Percentiles rank a stretch among this genome's conserved stretches.
phyloP scores from a whole-genome alignment of 495 filamentous ascomycete genomes.

The Penicillium taxi region DNA sequence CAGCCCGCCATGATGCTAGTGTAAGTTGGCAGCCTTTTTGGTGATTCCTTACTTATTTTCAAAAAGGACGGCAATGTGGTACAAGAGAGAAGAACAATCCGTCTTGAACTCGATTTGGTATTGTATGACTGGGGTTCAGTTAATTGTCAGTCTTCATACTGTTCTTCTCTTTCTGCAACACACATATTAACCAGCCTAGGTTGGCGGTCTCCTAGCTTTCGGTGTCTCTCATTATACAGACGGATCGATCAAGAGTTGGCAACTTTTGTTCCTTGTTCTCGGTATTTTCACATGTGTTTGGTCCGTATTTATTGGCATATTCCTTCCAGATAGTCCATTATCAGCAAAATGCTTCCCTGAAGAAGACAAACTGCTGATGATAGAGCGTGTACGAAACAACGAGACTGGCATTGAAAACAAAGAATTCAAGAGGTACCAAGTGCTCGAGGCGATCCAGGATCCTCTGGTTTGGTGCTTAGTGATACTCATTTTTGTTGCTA shows the following conservation, averaged over 20 bases:
- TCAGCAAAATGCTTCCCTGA: slow-evolving; percentile 37
- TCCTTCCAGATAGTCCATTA: slow-evolving; percentile 42
- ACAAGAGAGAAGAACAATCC: slow-evolving; percentile 57
- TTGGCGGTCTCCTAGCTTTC: slow-evolving; percentile 49
- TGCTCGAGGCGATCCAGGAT: slow-evolving; percentile 24
- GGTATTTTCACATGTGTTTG: slow-evolving; percentile 43
- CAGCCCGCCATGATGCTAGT: slow-evolving; percentile 50
- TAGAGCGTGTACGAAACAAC: slow-evolving; percentile 39
- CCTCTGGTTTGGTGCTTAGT: slow-evolving; percentile 22
- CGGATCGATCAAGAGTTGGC: slow-evolving; percentile 41
- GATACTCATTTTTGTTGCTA: slow-evolving; percentile 52
- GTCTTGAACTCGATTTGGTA: slow-evolving; percentile 56
- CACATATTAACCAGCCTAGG: slow-evolving; percentile 15
- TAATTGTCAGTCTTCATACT: no score
- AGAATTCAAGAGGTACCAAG: slow-evolving; percentile 39
- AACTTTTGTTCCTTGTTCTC: slow-evolving; percentile 50
- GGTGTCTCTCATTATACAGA: slow-evolving; percentile 44
- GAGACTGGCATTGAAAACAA: slow-evolving; percentile 45
- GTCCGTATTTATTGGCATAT: slow-evolving; percentile 34
- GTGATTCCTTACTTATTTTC: no score
- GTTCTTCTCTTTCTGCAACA: background rate
- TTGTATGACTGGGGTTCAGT: no score
- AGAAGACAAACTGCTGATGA: slow-evolving; percentile 37
- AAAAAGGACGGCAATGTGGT: slow-evolving; percentile 65
- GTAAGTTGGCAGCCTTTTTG: no score